Base-by-base conservation (phyloP, 441 rosid genomes). In the Kokia cookei region DNA sequence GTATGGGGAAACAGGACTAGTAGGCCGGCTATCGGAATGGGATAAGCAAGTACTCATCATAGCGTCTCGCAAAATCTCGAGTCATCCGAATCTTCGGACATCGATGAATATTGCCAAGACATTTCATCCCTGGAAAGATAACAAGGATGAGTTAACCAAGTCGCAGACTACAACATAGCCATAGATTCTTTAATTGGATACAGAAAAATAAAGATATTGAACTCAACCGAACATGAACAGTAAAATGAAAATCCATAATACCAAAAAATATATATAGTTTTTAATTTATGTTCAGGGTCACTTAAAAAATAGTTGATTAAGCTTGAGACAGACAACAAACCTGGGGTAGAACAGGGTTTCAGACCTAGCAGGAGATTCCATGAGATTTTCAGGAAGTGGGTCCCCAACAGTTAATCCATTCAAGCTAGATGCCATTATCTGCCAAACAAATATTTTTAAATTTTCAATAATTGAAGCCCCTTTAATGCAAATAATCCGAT, bases 361-460 rank as follows among this genome's bases (percentile, higher is more conserved):
- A 61, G 89, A 84, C 81, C 97, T 89, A 64, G 92, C 88, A 2
- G 97, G 92, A 84, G 97, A 91, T 67, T 93, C 97, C 93, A 93
- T 77, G 63, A 90, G 87, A 85, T 86, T 90, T 45, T 93, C 98
- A 4, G 92, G 80, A 55, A 91, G 84, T 48, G 97, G 67, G 69
- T 90, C 98, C 78, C 96, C 99, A 32, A 95, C 98, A 1, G 94
- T 91, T 43, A 94, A 82, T 26, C 99, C 99, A 79, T 93, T 94
- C 83, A 93, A 87, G 82, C 99, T 94, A 67, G 91, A 94, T 3
- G 98, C 98, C 99, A 94, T 94, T 71, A 93, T 90, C 98, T 95
- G 83, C 76, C 40, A 61, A 37, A 14, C 22, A 4, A 27, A 24
- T 60, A 19, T 24, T 29, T 40, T 9, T 19, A 19, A 63, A 53